Evolutionary conservation across 192 early-diverging fungal species (phyloP), one percentile per base, ranked within the genome.

Genomic region (Nowakowskiella sp.): DNA sequence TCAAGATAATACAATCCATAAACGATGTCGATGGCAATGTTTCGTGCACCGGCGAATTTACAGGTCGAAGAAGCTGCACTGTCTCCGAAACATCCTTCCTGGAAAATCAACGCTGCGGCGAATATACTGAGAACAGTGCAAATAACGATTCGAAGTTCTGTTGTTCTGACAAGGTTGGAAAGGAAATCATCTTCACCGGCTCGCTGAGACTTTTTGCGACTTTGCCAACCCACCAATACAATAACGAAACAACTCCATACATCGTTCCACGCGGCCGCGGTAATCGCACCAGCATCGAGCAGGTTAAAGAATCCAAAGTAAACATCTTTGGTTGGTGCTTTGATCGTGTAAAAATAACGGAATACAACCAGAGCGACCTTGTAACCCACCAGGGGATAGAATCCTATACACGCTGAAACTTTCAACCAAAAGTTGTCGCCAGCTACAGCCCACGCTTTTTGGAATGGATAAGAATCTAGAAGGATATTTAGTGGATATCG

Each of bases 391-490:
- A 13, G 19, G 36, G 36, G 36, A 39, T 13, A 13, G 36, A 39
- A 39, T 13, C 36, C 36, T 13, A 19, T 19, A 19, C 13, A 13
- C 36, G 36, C 13, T 13, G 19, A 19, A 13, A 39, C 19, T 13
- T 19, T 13, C 36, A n/a, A n/a, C n/a, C n/a, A n/a, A n/a, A n/a
- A n/a, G n/a, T n/a, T n/a, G n/a, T n/a, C n/a, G n/a, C 36, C 36
- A 39, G 36, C 36, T 13, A 39, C 13, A 13, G 36, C 19, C 13
- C 13, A 13, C 13, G 36, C 36, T 19, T 39, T 39, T 39, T 39
- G 36, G 36, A 39, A 39, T 13, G 36, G 36, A 39, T 39, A 39
- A 39, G 36, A 39, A 39, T 39, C 36, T 19, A 39, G 36, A 39
- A 39, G 13, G 36, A 39, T 13, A 13, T 39, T 19, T 39, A 13